Evolutionary conservation across 2,329 filamentous ascomycete species (phyloP).

Genomic region (Macrophomina tecta): DNA sequence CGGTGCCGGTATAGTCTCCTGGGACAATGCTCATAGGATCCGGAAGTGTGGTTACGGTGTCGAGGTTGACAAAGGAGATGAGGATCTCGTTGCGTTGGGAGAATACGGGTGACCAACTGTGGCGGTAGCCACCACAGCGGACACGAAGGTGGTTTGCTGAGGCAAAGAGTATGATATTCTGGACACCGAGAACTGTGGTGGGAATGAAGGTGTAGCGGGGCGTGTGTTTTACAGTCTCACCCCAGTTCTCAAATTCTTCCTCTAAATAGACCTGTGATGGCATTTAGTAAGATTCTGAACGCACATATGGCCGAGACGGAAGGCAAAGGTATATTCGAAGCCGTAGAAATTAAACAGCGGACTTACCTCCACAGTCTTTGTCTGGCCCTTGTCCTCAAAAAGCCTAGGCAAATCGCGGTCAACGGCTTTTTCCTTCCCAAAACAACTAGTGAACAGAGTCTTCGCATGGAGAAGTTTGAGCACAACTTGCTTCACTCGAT

Average conservation of each 20-base stretch:
- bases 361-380: slow-evolving; percentile 43
- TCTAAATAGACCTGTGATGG: slow-evolving; percentile 32
- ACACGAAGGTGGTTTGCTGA: slow-evolving; percentile 45
- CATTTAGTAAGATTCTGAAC: neutral
- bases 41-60: slow-evolving; percentile 47
- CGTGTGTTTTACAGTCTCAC: slow-evolving; percentile 46
- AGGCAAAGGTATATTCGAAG: neutral
- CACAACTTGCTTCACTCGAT: slow-evolving; percentile 31
- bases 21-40: slow-evolving; percentile 40
- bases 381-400: slow-evolving; percentile 41
- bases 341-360: neutral
- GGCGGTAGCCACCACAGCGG: slow-evolving; percentile 52
- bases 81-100: slow-evolving; percentile 50
- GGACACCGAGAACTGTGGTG: slow-evolving; percentile 48
- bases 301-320: too few species aligned
- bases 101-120: slow-evolving; percentile 53
- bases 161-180: slow-evolving; percentile 50
- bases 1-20: slow-evolving; percentile 33
- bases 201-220: slow-evolving; percentile 52
- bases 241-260: slow-evolving; percentile 51
- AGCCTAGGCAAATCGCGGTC: slow-evolving; percentile 35
- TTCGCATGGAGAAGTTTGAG: slow-evolving; percentile 32
- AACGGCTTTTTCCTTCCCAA: slow-evolving; percentile 33
- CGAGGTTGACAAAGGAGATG: slow-evolving; percentile 51
- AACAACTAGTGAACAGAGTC: slow-evolving; percentile 33